Evolutionary conservation across 495 filamentous ascomycete species (phyloP).

Genomic region (Penicillium egyptiacum): DNA sequence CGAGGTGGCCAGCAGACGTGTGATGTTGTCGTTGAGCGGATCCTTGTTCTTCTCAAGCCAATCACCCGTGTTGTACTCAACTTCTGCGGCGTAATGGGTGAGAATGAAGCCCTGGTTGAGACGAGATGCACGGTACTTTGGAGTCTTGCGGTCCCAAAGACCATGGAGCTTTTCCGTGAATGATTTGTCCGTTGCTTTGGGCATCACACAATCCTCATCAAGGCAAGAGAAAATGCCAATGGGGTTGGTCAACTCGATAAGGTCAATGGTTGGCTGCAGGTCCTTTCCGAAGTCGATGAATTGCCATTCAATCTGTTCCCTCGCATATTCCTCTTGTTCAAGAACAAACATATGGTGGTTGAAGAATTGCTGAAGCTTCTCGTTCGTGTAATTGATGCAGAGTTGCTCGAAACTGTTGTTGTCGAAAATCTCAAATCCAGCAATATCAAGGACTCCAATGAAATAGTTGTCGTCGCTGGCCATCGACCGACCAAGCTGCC

Average conservation of each 20-base stretch:
- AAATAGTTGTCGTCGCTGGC: conserved; percentile 86
- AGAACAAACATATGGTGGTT: conserved; percentile 99
- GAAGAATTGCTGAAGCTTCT: conserved; percentile 99
- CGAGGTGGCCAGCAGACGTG: conserved; percentile 79
- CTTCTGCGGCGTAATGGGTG: conserved; percentile 98
- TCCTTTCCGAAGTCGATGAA: conserved; percentile 99
- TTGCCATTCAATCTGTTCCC: conserved; percentile 99
- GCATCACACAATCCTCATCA: conserved; percentile 98
- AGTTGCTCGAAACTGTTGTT: conserved; percentile 98
- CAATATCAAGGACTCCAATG: conserved; percentile 98
- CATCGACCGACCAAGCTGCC: conserved; percentile 78
- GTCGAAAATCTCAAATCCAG: conserved; percentile 98
- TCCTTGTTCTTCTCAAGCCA: conserved; percentile 99
- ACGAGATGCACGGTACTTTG: conserved; percentile 87
- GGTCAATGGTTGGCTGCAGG: conserved; percentile 94
- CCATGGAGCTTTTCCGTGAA: conserved; percentile 98
- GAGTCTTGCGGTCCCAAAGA: conserved; percentile 92
- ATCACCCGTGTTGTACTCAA: conserved; percentile 91
- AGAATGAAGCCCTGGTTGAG: conserved; percentile 91
- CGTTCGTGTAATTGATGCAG: conserved; percentile 99
- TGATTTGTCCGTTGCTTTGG: conserved; percentile 93
- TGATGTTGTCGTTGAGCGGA: conserved; percentile 94
- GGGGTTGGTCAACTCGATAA: conserved; percentile 94
- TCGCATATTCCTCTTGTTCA: conserved; percentile 97
- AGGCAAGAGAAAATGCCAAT: conserved; percentile 99